Percentiles rank a stretch among this genome's conserved stretches.
Evolutionary conservation across 176 grass and related monocot species (phyloP).

Genomic region (Carex myosuroides): DNA sequence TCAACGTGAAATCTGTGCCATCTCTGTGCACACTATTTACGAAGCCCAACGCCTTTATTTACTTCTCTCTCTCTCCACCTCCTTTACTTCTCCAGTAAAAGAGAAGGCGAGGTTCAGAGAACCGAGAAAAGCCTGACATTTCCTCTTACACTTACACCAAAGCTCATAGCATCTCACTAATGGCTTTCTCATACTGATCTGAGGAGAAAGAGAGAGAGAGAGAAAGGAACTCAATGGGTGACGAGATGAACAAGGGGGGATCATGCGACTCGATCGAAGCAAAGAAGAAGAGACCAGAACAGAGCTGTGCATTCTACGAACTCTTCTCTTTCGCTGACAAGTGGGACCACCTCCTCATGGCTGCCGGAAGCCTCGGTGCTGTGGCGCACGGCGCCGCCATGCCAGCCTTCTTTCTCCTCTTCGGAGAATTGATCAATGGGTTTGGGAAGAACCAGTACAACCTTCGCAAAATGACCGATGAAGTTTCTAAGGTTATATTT

Average conservation of each 20-base stretch:
- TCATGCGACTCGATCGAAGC: constrained; percentile 16
- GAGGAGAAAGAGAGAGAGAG: neutral
- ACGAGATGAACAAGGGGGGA: constrained; percentile 36
- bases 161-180: neutral
- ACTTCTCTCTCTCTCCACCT: too few species aligned
- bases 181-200: neutral
- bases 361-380: constrained; percentile 60
- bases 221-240: constrained; percentile 27
- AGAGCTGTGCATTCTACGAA: constrained; percentile 65
- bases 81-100: neutral
- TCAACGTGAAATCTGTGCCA: too few species aligned
- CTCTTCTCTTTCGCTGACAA: constrained; percentile 78
- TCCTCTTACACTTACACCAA: neutral
- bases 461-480: constrained; percentile 69
- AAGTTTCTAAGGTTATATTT: constrained; percentile 52
- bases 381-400: constrained; percentile 78
- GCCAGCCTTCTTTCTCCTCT: constrained; percentile 88
- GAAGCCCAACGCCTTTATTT: too few species aligned
- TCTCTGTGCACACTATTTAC: too few species aligned
- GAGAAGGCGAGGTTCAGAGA: neutral
- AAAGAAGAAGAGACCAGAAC: constrained; percentile 52
- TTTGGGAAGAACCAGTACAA: constrained; percentile 88
- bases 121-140: neutral
- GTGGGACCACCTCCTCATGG: constrained; percentile 69
- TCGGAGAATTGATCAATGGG: constrained; percentile 83